Base-by-base conservation (phyloP, 2,329 filamentous ascomycete genomes). In the Xylariomycetidae sp. region DNA sequence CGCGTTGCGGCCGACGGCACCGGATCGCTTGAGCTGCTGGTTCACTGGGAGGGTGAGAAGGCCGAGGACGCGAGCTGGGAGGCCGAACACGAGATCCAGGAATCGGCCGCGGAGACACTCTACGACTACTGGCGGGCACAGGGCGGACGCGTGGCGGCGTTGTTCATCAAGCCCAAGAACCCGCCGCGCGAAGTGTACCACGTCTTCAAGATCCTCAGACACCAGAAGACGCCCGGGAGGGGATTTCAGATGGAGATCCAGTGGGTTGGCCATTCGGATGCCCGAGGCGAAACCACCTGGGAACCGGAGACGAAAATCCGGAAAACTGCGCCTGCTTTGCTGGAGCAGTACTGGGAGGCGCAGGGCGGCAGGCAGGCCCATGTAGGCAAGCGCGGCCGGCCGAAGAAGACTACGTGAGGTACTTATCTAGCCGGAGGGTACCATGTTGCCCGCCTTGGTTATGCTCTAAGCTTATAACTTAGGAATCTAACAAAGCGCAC, bases 71-170 rank as follows among this genome's bases (percentile, higher is more conserved):
- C 46, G 5, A 56, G 53, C 4, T 61, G 56, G 56, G 58, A 60
- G 17, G 29, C 41, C 4, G 58, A 61, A 27, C 47, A 49, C 10
- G 55, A 54, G 34, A 54, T 61, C 26, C 58, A 61, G 24, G 34
- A 49, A 30, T 53, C 53, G 26, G 57, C 56, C 1, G 51, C 47
- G 17, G 56, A 58, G 15, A 40, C 38, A 2, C 35, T 61, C 1
- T 60, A 53, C 20, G 44, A 48, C 5, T 61, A 58, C 35, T 61
- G 57, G 58, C 47, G 44, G 17, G 25, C 45, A 3, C 47, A 50
- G 32, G 56, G 57, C 9, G 57, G 57, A 4, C 50, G 57, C 3
- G 38, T 44, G 15, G 43, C 40, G 12, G 46, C 47, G 7, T 35
- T 61, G 7, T 57, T 58, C 40, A 39, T 46, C 34, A 48, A 49